Conservation (phyloP, 1,284 basidiomycete genomes). For the Abortiporus biennis region DNA sequence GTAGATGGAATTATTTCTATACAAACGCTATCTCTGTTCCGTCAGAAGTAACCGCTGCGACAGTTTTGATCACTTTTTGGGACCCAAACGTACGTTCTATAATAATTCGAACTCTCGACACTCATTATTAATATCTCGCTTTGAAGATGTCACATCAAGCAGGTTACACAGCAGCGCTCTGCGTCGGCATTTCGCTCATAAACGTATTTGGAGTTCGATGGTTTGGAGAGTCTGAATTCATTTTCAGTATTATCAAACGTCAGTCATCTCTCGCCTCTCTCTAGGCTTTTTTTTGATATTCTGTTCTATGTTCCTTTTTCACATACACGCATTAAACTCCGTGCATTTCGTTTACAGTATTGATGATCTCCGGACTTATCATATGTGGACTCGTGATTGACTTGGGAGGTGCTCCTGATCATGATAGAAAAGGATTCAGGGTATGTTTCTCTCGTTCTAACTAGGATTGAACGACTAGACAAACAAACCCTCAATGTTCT, state of each 20-base stretch:
- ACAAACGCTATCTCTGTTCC: constrained; percentile 59
- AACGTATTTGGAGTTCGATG: constrained; percentile 74
- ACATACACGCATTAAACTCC: not conserved
- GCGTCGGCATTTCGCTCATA: constrained; percentile 55
- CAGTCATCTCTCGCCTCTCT: constrained; percentile 18
- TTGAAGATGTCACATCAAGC: constrained; percentile 40
- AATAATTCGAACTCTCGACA: not conserved
- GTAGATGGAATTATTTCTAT: constrained; percentile 40
- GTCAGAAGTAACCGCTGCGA: constrained; percentile 73
- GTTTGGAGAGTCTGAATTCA: constrained; percentile 48
- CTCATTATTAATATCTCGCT: not conserved
- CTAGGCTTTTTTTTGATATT: not conserved
- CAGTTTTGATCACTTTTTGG: constrained; percentile 76
- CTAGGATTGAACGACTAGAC: not conserved
- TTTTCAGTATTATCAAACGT: constrained; percentile 62
- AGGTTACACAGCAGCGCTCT: constrained; percentile 60
- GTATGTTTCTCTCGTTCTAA: constrained; percentile 20
- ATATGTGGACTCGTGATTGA: constrained; percentile 64
- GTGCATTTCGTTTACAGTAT: constrained; percentile 28
- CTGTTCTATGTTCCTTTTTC: too few species aligned
- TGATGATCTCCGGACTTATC: constrained; percentile 57
- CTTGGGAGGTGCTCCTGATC: constrained; percentile 61
- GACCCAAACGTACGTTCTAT: constrained; percentile 44
- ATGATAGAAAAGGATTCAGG: constrained; percentile 56
- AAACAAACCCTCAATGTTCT: too few species aligned